These are phyloP conservation scores for Medicago lupulina DNA, from an alignment of 306 rosid species.

Conservation along the genomic window DNA sequence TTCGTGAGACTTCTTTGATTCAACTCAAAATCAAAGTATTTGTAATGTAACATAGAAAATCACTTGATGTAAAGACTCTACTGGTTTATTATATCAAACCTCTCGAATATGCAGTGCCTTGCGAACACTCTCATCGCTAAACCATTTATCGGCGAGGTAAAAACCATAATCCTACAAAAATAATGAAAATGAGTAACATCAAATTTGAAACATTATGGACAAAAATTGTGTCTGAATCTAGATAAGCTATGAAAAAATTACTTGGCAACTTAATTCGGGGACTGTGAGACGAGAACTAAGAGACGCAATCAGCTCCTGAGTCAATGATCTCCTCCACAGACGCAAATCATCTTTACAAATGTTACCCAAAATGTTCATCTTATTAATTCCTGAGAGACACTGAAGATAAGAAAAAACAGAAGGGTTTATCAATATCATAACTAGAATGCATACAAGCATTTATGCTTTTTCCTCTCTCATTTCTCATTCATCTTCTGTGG, in stretches of 20 bases:
- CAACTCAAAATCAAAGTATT: background rate
- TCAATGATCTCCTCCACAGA: slow-evolving; percentile 44
- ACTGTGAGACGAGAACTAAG: slow-evolving; percentile 14
- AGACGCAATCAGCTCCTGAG: slow-evolving; percentile 24
- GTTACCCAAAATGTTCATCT: slow-evolving; percentile 39
- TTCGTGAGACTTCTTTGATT: background rate
- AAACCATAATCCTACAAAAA: slow-evolving; percentile 35
- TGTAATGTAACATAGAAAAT: background rate
- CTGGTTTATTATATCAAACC: slow-evolving; percentile 27
- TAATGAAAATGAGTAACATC: background rate
- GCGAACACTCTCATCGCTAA: slow-evolving; percentile 40
- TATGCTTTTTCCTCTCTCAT: no score
- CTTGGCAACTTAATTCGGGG: slow-evolving; percentile 51
- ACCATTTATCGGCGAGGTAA: slow-evolving; percentile 38
- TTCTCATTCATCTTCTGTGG: no score
- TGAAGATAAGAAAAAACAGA: slow-evolving; percentile 34
- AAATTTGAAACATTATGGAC: background rate
- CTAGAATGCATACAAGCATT: no score
- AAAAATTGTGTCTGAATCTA: background rate
- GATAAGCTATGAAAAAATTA: slow-evolving; percentile 19
- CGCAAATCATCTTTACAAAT: slow-evolving; percentile 34
- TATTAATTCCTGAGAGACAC: slow-evolving; percentile 50
- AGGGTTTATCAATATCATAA: background rate
- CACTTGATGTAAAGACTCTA: background rate
- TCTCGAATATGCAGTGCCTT: slow-evolving; percentile 44